Percentiles rank a stretch among this genome's conserved stretches.
Conservation (phyloP, 2,329 filamentous ascomycete genomes). For the Tolypocladium tropicale region DNA sequence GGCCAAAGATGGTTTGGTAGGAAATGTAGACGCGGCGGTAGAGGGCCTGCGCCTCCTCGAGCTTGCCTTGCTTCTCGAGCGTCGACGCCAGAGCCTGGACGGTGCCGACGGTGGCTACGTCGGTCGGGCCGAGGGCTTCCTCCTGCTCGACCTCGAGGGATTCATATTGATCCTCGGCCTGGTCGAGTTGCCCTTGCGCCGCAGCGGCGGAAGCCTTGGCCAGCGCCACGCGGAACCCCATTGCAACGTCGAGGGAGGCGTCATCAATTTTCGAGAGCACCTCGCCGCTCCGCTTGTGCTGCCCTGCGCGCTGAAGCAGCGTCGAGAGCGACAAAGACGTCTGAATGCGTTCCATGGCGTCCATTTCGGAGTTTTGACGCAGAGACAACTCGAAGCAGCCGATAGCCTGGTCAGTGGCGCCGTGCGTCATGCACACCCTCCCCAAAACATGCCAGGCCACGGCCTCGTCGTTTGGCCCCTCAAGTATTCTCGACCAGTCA, state of each 20-base stretch:
- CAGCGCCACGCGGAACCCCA: slow-evolving; percentile 12
- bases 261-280: slow-evolving; percentile 11
- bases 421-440: slow-evolving; percentile 16
- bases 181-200: slow-evolving; percentile 9
- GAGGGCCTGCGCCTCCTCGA: slow-evolving; percentile 13
- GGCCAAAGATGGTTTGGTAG: slow-evolving; percentile 14
- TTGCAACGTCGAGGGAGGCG: slow-evolving; percentile 11
- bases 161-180: slow-evolving; percentile 11
- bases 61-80: slow-evolving; percentile 10
- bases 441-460: slow-evolving; percentile 27
- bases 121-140: slow-evolving; percentile 10
- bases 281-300: slow-evolving; percentile 8
- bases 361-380: slow-evolving; percentile 5
- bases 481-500: slow-evolving; percentile 11
- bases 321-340: slow-evolving; percentile 11
- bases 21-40: slow-evolving; percentile 15
- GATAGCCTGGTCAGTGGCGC: slow-evolving; percentile 12
- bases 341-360: slow-evolving; percentile 11
- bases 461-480: slow-evolving; percentile 17
- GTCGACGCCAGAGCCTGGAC: slow-evolving; percentile 14
- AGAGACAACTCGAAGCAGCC: slow-evolving; percentile 15
- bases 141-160: slow-evolving; percentile 13
- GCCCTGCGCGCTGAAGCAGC: slow-evolving; percentile 10
- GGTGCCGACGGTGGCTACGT: slow-evolving; percentile 12
- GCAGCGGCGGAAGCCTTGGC: slow-evolving; percentile 12